Evolutionary conservation across 345 rosid genomes (phyloP).

Genomic region (Eucalyptus regnans): DNA sequence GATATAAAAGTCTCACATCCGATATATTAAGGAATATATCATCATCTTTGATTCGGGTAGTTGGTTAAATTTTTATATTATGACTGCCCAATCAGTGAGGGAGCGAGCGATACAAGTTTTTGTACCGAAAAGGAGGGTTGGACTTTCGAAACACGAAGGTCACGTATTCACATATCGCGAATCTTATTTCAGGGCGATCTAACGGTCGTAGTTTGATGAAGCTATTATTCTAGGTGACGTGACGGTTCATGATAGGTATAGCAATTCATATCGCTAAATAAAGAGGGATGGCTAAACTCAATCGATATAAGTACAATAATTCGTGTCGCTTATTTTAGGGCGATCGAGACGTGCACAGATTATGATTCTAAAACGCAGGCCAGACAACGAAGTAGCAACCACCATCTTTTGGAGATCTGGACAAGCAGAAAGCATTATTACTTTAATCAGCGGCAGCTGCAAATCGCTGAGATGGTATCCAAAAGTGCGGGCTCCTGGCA

Average conservation of each 20-base stretch:
- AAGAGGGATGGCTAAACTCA: background rate
- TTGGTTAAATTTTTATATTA: fast-evolving
- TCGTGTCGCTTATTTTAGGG: background rate
- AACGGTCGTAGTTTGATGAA: fast-evolving
- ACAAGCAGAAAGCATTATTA: background rate
- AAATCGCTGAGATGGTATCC: background rate
- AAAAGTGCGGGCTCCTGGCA: background rate
- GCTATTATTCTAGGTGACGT: background rate
- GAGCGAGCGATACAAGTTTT: background rate
- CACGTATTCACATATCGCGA: background rate
- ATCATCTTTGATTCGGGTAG: background rate
- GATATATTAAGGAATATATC: background rate
- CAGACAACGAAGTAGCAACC: background rate
- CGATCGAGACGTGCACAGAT: background rate
- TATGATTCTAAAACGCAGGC: background rate
- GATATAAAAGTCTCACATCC: background rate
- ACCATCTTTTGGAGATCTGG: background rate
- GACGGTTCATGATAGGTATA: background rate
- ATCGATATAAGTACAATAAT: too few species aligned
- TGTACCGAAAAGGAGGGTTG: background rate
- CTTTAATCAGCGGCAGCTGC: background rate
- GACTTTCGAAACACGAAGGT: background rate
- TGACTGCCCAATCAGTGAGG: background rate
- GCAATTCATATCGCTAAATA: background rate
- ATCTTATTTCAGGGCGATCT: background rate